Evolutionary conservation across 495 filamentous ascomycete species (phyloP).

Genomic region (Letharia lupina): DNA sequence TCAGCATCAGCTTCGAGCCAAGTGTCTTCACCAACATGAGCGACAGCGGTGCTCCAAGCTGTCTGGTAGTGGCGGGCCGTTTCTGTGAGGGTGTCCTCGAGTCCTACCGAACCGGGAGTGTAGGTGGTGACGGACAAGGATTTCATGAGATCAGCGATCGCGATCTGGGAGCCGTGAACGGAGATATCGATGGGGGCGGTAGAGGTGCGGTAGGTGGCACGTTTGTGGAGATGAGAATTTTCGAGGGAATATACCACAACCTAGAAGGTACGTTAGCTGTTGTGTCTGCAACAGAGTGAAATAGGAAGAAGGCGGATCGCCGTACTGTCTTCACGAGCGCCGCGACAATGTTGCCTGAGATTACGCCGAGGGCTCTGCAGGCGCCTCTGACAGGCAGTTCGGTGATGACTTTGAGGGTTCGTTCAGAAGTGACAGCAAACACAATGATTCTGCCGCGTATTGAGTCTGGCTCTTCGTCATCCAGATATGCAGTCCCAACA

Average conservation of each 20-base stretch:
- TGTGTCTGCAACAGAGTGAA: slow-evolving; percentile 7
- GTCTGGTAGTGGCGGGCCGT: slow-evolving; percentile 73
- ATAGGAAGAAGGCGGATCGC: slow-evolving; percentile 17
- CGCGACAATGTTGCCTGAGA: slow-evolving; percentile 72
- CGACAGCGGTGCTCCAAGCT: slow-evolving; percentile 72
- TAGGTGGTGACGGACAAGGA: slow-evolving; percentile 71
- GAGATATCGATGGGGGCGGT: slow-evolving; percentile 81
- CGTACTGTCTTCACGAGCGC: slow-evolving; percentile 75
- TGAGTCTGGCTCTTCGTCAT: slow-evolving; percentile 46
- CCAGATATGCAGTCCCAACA: slow-evolving; percentile 73
- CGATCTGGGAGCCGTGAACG: slow-evolving; percentile 51
- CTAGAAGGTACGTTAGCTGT: slow-evolving; percentile 32
- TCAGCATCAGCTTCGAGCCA: slow-evolving; percentile 77
- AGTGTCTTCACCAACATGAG: slow-evolving; percentile 58
- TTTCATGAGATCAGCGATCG: slow-evolving; percentile 91
- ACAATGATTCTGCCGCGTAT: slow-evolving; percentile 72
- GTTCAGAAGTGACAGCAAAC: slow-evolving; percentile 68
- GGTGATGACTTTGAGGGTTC: slow-evolving; percentile 57
- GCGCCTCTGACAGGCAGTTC: slow-evolving; percentile 60
- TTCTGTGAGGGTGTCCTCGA: slow-evolving; percentile 52
- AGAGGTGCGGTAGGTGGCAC: slow-evolving; percentile 68
- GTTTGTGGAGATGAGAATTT: slow-evolving; percentile 49
- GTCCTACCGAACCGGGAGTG: slow-evolving; percentile 37
- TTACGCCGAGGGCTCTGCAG: slow-evolving; percentile 66
- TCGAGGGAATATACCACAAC: slow-evolving; percentile 52